A percentile compares a stretch with the other conserved stretches of the same genome.
These are phyloP conservation scores for Rhazya stricta DNA, from an alignment of 257 asterid genomes.

Conservation along the genomic window DNA sequence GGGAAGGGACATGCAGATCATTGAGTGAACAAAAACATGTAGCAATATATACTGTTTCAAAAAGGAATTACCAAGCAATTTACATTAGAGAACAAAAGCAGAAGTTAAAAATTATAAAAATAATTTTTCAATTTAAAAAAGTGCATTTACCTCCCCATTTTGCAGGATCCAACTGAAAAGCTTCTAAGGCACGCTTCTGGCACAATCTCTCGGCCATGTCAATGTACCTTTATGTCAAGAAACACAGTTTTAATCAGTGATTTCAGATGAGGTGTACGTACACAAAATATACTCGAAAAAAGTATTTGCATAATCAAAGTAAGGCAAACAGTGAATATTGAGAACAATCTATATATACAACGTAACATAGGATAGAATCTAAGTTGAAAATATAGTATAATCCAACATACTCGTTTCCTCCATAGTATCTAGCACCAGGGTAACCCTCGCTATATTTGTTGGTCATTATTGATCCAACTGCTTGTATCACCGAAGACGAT, in stretches of 20 bases:
- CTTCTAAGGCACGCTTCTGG: slow-evolving; percentile 91
- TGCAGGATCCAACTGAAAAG: slow-evolving; percentile 72
- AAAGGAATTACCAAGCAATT: not conserved
- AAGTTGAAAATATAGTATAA: not conserved
- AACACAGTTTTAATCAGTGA: slow-evolving; percentile 5
- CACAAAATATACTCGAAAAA: not conserved
- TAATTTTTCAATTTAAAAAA: too few species aligned
- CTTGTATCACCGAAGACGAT: slow-evolving; percentile 92
- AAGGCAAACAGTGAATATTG: not conserved
- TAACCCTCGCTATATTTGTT: slow-evolving; percentile 95
- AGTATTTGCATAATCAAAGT: not conserved
- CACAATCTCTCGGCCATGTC: slow-evolving; percentile 97
- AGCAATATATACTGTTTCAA: not conserved
- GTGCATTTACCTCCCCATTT: slow-evolving; percentile 87
- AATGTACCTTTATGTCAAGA: slow-evolving; percentile 58
- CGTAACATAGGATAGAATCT: not conserved
- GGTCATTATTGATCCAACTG: slow-evolving; percentile 96
- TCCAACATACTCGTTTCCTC: slow-evolving; percentile 86
- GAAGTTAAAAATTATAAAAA: not conserved
- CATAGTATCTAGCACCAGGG: slow-evolving; percentile 97
- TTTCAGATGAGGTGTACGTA: not conserved
- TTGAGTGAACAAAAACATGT: not conserved
- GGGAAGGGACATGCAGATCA: not conserved
- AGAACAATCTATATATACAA: not conserved
- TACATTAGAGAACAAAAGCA: not conserved